Percentiles rank a stretch among this genome's conserved stretches.
phyloP scores from a whole-genome alignment of 306 rosid species.

The Ammopiptanthus mongolicus region DNA sequence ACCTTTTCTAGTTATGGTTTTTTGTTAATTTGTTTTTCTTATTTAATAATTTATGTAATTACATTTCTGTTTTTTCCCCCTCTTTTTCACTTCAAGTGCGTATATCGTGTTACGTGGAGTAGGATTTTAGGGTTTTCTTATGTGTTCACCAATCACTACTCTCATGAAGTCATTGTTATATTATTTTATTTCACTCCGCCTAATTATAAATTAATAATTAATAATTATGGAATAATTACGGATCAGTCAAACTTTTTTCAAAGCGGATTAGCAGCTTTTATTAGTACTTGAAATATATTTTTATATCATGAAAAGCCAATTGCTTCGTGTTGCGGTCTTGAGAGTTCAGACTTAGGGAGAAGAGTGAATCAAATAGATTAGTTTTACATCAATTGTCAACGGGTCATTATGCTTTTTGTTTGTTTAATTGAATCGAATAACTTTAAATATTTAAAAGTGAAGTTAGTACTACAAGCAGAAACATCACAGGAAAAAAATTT shows the following conservation, averaged over 20 bases:
- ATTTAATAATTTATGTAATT: background rate
- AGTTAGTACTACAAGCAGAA: background rate
- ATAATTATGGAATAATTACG: constrained; percentile 16
- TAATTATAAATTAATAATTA: background rate
- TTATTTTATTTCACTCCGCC: background rate
- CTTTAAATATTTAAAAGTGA: background rate
- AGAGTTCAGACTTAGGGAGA: background rate
- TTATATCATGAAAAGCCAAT: background rate
- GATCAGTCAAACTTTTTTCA: background rate
- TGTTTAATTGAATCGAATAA: background rate
- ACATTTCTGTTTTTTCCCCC: background rate
- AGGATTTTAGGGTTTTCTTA: background rate
- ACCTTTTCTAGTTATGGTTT: background rate
- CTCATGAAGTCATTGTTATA: background rate
- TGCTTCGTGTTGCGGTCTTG: background rate
- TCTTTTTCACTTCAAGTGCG: background rate
- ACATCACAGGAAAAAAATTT: background rate
- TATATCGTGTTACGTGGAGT: background rate
- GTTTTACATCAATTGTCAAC: background rate
- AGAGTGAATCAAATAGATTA: background rate
- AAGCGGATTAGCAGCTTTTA: constrained; percentile 11
- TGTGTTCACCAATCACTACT: background rate
- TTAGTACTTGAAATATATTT: background rate
- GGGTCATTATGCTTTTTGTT: background rate
- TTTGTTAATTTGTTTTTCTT: background rate